Conservation (phyloP, 2,329 filamentous ascomycete species). For the Pseudocercospora macadamiae region DNA sequence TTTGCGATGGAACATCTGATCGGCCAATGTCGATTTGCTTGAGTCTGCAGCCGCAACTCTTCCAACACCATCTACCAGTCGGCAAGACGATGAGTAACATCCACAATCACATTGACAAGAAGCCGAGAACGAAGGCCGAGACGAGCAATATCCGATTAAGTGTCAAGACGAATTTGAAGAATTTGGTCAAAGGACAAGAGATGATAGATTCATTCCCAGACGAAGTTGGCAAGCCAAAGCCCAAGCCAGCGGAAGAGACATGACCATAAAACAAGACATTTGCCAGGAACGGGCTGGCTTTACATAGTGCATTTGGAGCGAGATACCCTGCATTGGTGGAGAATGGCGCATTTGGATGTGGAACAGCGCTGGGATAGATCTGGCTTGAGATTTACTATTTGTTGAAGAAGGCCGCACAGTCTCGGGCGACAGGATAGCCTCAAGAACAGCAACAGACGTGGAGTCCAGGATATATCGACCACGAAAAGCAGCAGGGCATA, state of each 20-base stretch:
- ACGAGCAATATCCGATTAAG: slow-evolving; percentile 1
- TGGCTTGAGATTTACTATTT: not conserved
- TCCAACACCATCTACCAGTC: slow-evolving; percentile 50
- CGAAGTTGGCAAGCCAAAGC: not conserved
- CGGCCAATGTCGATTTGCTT: slow-evolving; percentile 44
- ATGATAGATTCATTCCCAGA: slow-evolving; percentile 6
- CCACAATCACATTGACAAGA: slow-evolving; percentile 2
- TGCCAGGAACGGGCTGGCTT: not conserved
- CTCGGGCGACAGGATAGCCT: too few species aligned
- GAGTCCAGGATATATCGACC: too few species aligned
- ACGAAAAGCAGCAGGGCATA: too few species aligned
- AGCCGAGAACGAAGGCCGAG: not conserved
- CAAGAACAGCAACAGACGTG: too few species aligned
- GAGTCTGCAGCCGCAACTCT: slow-evolving; percentile 48
- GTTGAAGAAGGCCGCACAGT: too few species aligned
- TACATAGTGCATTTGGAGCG: not conserved
- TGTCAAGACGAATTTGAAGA: slow-evolving; percentile 4
- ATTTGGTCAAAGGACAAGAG: not conserved
- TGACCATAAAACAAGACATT: not conserved
- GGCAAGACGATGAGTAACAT: slow-evolving; percentile 34
- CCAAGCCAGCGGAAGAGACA: not conserved
- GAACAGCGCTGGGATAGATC: too few species aligned
- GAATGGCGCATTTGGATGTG: not conserved
- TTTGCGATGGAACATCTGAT: slow-evolving; percentile 36
- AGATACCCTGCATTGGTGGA: not conserved